Conservation (phyloP, 768 basidiomycete genomes). For the Pleurotus salmoneostramineus region DNA sequence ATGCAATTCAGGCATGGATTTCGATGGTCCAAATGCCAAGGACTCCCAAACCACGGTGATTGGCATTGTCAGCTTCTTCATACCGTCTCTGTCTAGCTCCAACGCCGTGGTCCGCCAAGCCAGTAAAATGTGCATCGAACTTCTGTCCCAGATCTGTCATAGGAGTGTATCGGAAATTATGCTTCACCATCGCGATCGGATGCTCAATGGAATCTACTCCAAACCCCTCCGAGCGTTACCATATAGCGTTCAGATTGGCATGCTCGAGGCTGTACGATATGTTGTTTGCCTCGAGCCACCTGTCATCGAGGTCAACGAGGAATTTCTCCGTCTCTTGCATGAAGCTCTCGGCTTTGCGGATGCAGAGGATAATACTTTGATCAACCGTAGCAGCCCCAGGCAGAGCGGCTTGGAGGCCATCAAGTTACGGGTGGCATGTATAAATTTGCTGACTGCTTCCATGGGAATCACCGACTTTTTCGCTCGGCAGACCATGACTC, state of each 20-base stretch:
- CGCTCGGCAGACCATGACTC: slow-evolving; percentile 74
- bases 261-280: slow-evolving; percentile 96
- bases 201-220: slow-evolving; percentile 88
- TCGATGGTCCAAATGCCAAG: slow-evolving; percentile 40
- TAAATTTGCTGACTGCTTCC: slow-evolving; percentile 88
- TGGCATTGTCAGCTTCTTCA: slow-evolving; percentile 78
- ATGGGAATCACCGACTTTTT: slow-evolving; percentile 96
- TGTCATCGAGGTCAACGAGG: slow-evolving; percentile 88
- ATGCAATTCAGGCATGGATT: slow-evolving; percentile 47
- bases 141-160: slow-evolving; percentile 71
- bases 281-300: slow-evolving; percentile 88
- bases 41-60: slow-evolving; percentile 42
- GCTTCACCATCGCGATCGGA: slow-evolving; percentile 78
- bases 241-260: slow-evolving; percentile 93
- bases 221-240: slow-evolving; percentile 94
- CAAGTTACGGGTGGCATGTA: slow-evolving; percentile 90
- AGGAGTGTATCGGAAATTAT: slow-evolving; percentile 78
- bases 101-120: slow-evolving; percentile 83
- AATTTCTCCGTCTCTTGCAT: slow-evolving; percentile 84
- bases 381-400: slow-evolving; percentile 70
- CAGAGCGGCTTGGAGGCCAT: slow-evolving; percentile 80
- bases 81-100: slow-evolving; percentile 84
- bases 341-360: slow-evolving; percentile 95
- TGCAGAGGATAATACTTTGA: slow-evolving; percentile 84
- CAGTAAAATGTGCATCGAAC: slow-evolving; percentile 74